Evolutionary conservation across 208 protist species (phyloP).

Genomic region (Naegleria lovaniensis): DNA sequence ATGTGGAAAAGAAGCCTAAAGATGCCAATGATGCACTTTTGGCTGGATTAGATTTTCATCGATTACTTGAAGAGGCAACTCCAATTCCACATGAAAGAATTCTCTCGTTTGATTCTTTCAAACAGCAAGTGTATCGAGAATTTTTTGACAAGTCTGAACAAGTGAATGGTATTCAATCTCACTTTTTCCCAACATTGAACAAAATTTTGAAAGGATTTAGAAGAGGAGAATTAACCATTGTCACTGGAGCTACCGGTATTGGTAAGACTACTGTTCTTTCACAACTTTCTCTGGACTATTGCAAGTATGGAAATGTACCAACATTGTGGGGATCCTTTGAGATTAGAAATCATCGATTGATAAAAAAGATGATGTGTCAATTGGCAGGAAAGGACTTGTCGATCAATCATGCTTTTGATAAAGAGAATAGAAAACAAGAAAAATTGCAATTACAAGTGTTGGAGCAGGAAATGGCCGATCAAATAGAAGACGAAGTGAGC

Average conservation of each 20-base stretch:
- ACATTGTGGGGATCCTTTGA: conserved; percentile 65
- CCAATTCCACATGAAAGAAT: conserved; percentile 37
- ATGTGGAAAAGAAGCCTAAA: conserved; percentile 40
- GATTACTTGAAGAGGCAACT: conserved; percentile 29
- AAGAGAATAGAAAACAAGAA: conserved; percentile 8
- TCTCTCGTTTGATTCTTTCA: not conserved
- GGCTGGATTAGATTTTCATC: conserved; percentile 28
- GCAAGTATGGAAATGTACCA: conserved; percentile 42
- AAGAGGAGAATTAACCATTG: conserved; percentile 54
- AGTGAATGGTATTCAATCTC: conserved; percentile 22
- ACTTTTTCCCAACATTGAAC: conserved; percentile 48
- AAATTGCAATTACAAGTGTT: not conserved
- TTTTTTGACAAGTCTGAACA: not conserved
- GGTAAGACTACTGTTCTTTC: conserved; percentile 54
- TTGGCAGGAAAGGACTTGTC: conserved; percentile 18
- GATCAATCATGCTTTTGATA: not conserved
- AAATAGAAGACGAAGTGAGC: not conserved
- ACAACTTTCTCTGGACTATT: conserved; percentile 55
- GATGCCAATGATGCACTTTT: conserved; percentile 56
- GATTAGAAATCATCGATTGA: conserved; percentile 47
- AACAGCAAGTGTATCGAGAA: not conserved
- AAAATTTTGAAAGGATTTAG: conserved; percentile 54
- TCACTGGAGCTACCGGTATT: conserved; percentile 60
- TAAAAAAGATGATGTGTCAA: conserved; percentile 54
- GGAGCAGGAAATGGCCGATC: not conserved